phyloP scores from a whole-genome alignment of 2,329 filamentous ascomycete genomes.

The Arthrobotrys musiformis region DNA sequence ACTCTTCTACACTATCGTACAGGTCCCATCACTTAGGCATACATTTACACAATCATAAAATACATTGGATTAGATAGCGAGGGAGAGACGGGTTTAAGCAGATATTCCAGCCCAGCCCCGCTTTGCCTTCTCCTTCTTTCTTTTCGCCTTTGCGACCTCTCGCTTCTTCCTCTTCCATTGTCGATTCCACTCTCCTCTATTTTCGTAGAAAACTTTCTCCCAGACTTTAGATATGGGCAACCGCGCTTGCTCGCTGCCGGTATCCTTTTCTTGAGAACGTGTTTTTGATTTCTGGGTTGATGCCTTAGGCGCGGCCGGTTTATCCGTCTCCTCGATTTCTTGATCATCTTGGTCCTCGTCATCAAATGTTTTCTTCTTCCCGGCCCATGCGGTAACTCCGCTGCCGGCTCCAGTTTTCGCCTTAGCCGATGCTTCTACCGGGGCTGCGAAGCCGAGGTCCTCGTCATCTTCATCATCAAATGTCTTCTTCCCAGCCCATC shows the following conservation, averaged over 20 bases:
- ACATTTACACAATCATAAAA: background rate
- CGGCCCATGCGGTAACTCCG: slow-evolving; percentile 28
- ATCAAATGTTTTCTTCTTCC: slow-evolving; percentile 41
- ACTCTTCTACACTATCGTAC: slow-evolving; percentile 4
- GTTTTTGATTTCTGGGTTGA: background rate
- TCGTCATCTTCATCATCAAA: slow-evolving; percentile 48
- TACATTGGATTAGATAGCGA: background rate
- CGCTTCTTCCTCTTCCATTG: slow-evolving; percentile 75
- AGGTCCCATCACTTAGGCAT: slow-evolving; percentile 1
- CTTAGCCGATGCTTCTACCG: background rate
- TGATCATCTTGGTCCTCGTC: slow-evolving; percentile 10
- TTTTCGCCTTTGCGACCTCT: slow-evolving; percentile 73
- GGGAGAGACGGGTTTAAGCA: background rate
- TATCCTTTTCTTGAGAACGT: slow-evolving; percentile 31
- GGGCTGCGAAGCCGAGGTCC: background rate
- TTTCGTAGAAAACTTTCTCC: slow-evolving; percentile 75
- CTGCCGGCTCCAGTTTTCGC: slow-evolving; percentile 33
- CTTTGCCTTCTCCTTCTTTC: slow-evolving; percentile 68
- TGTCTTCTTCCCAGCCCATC: slow-evolving; percentile 52
- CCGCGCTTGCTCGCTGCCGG: slow-evolving; percentile 52
- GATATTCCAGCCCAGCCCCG: slow-evolving; percentile 28
- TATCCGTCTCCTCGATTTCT: background rate
- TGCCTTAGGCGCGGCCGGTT: background rate
- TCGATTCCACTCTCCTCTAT: slow-evolving; percentile 72
- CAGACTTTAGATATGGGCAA: slow-evolving; percentile 52